Conservation (phyloP, 2,329 filamentous ascomycete genomes). For the Hymenotorrendiella dingleyae region DNA sequence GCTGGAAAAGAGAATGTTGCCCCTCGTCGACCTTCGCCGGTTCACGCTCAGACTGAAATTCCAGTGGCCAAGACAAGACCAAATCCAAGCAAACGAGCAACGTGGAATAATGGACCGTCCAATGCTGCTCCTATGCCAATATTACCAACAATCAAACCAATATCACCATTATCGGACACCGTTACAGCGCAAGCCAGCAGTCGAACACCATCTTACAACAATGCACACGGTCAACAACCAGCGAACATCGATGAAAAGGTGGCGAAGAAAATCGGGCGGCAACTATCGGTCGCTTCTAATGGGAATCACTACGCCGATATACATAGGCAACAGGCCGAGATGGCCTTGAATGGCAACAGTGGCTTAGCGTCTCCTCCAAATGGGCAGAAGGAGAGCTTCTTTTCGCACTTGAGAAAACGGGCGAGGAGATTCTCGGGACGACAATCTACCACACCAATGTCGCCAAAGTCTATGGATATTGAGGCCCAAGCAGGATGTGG, state of each 20-base stretch:
- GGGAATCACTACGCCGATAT: constrained; percentile 89
- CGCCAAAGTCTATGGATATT: constrained; percentile 76
- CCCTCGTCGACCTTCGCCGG: constrained; percentile 41
- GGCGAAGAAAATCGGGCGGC: constrained; percentile 87
- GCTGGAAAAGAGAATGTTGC: constrained; percentile 41
- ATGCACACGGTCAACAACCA: constrained; percentile 38
- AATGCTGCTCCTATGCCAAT: constrained; percentile 91
- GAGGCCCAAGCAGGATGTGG: constrained; percentile 90
- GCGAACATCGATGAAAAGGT: constrained; percentile 54
- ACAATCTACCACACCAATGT: constrained; percentile 69
- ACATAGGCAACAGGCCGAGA: constrained; percentile 85
- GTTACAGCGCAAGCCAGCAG: constrained; percentile 84
- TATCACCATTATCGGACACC: constrained; percentile 92
- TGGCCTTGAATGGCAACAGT: constrained; percentile 76
- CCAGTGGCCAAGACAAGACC: constrained; percentile 38
- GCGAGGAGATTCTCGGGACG: constrained; percentile 88
- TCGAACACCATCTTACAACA: constrained; percentile 49
- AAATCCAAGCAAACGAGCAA: constrained; percentile 73
- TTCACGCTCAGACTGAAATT: constrained; percentile 39
- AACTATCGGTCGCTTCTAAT: constrained; percentile 85
- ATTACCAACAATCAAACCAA: constrained; percentile 85
- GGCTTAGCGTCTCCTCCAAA: constrained; percentile 70
- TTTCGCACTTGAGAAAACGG: constrained; percentile 91
- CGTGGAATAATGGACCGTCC: constrained; percentile 80
- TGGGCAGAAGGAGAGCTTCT: constrained; percentile 91